Conservation (phyloP, 23 red algal genomes). For the Gracilaria domingensis region DNA sequence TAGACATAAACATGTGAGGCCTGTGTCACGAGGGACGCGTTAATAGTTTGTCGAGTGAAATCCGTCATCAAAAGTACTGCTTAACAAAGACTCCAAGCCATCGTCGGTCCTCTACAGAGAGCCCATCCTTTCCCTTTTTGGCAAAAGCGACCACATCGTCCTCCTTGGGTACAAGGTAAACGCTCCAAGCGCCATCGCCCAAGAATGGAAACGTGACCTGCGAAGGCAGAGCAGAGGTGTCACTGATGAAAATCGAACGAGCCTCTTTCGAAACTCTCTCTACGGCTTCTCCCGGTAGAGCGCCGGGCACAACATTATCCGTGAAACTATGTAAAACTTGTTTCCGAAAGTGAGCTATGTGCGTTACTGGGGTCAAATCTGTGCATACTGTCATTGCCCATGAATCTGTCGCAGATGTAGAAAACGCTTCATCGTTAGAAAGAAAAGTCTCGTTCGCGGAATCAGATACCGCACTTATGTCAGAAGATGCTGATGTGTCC, state of each 20-base stretch:
- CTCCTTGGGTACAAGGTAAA: slow-evolving; percentile 38
- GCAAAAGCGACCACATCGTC: slow-evolving; percentile 57
- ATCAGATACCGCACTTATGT: not conserved
- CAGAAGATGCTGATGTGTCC: not conserved
- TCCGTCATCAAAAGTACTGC: slow-evolving; percentile 13
- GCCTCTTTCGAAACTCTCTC: slow-evolving; percentile 34
- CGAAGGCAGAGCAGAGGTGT: slow-evolving; percentile 25
- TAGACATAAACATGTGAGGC: not conserved
- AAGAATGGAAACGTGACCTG: slow-evolving; percentile 46
- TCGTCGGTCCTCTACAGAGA: slow-evolving; percentile 16
- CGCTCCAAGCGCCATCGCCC: slow-evolving; percentile 29
- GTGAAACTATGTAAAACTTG: not conserved
- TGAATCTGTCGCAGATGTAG: not conserved
- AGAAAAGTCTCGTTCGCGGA: not conserved
- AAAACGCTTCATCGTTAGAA: not conserved
- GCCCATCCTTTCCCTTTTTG: not conserved
- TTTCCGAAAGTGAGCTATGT: slow-evolving; percentile 26
- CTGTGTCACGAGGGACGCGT: not conserved
- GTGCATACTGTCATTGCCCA: slow-evolving; percentile 48
- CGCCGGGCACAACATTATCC: not conserved
- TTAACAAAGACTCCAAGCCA: slow-evolving; percentile 33
- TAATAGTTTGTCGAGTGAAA: not conserved
- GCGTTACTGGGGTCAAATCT: slow-evolving; percentile 37
- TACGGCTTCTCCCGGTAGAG: slow-evolving; percentile 30
- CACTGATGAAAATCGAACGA: slow-evolving; percentile 59